Evolutionary conservation across 352 stramenopile species (phyloP), one percentile per base, ranked within the genome.

Genomic region (Phytophthora lateralis): DNA sequence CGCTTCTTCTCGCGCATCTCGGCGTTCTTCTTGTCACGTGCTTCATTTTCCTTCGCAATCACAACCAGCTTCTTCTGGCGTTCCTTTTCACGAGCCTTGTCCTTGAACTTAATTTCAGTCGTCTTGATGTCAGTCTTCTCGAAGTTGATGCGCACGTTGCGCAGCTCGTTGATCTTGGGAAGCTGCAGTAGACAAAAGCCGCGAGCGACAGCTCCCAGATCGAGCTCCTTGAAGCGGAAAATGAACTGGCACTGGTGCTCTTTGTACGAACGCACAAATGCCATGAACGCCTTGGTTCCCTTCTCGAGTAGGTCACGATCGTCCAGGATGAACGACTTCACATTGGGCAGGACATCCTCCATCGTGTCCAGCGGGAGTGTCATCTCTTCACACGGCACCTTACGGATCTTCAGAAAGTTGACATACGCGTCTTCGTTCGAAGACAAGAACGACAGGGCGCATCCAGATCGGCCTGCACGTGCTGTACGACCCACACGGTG

Each of bases 181-280:
- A 95, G 58, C 55, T 95, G 85, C 18, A 96, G 63, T 10, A 96
- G 65, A 39, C 80, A 82, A 56, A 94, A 95, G n/a, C 88, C 85
- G 34, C 78, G 75, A 37, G 97, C 97, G 0, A 99, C 78, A 11
- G 85, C 67, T 12, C 88, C 95, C 10, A 99, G 65, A 72, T 99
- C 96, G 15, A 99, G 78, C 29, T 98, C 97, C 51, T 97, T 95
- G 77, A 99, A 99, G 34, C 96, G 89, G 68, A 99, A 99, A 51
- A 99, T 99, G 75, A 99, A 99, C 51, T 98, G 88, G 56, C 96
- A 99, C 67, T 98, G 86, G 82, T 99, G 96, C 63, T 99, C 97
- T 71, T 99, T 99, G 86, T 99, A 99, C 17, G 97, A 98, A 18
- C 97, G 87, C 65, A 99, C 91, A 71, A 99, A 99, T 14, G 97